These are phyloP conservation scores for Leccinum uliginosum DNA, from an alignment of 768 basidiomycete species.

Conservation along the genomic window DNA sequence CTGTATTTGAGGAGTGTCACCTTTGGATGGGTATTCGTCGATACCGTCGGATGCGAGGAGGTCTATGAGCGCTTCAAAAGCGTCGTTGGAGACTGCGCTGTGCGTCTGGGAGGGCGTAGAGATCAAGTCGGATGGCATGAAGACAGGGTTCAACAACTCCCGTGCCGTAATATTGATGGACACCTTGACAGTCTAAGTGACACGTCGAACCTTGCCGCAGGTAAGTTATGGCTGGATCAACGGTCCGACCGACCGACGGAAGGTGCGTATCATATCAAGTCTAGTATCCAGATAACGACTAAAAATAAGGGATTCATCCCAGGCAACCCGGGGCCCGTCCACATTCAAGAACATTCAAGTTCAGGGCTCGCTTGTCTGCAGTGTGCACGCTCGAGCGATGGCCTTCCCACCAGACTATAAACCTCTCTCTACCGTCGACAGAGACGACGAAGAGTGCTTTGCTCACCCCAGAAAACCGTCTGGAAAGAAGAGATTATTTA, in stretches of 20 bases:
- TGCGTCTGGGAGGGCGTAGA: constrained; percentile 21
- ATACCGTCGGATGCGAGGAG: constrained; percentile 28
- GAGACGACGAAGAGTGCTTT: constrained; percentile 2
- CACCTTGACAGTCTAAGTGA: no score
- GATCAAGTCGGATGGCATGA: constrained; percentile 24
- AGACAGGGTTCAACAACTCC: neutral
- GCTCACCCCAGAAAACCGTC: neutral
- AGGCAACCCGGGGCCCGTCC: neutral
- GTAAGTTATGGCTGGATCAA: no score
- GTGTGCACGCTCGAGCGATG: constrained; percentile 8
- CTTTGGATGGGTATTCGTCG: constrained; percentile 7
- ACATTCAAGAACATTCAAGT: neutral
- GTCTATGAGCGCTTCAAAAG: constrained; percentile 28
- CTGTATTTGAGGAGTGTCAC: neutral
- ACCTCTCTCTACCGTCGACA: constrained; percentile 20
- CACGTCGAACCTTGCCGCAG: no score
- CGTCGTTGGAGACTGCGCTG: constrained; percentile 15
- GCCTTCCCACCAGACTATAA: constrained; percentile 23
- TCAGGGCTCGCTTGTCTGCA: neutral
- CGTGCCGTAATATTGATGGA: no score
- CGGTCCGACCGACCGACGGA: no score
- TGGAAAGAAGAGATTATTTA: constrained; percentile 21
- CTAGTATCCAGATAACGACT: neutral
- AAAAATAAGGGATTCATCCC: neutral
- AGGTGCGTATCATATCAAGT: no score